phyloP scores from a whole-genome alignment of 495 filamentous ascomycete species.

The Aspergillus coremiiformis region DNA sequence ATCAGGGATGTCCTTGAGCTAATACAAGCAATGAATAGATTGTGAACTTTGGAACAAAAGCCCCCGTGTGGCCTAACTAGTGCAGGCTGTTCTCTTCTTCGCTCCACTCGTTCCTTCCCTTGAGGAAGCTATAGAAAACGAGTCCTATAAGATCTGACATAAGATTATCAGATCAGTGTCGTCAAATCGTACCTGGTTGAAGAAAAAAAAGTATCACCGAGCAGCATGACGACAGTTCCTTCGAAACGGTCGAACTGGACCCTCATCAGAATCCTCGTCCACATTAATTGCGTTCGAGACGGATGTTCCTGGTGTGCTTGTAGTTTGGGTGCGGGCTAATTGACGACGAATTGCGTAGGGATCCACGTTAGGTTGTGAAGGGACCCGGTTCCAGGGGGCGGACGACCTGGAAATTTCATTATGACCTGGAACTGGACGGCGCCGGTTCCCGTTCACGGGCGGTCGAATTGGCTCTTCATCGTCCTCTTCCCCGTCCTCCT shows the following conservation, averaged over 20 bases:
- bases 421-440: conserved; percentile 9
- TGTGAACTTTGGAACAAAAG: not conserved
- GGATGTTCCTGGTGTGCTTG: conserved; percentile 11
- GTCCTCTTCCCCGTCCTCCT: conserved; percentile 9
- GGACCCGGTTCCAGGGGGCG: not conserved
- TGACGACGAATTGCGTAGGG: not conserved
- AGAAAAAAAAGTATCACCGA: not conserved
- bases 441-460: conserved; percentile 12
- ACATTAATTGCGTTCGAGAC: conserved; percentile 18
- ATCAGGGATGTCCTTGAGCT: not conserved
- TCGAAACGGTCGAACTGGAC: conserved; percentile 23
- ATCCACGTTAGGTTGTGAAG: not conserved
- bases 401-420: conserved; percentile 11
- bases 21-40: not conserved
- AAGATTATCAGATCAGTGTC: not conserved
- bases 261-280: conserved; percentile 32
- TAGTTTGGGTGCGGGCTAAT: not conserved
- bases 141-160: not conserved
- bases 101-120: not conserved
- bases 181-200: not conserved
- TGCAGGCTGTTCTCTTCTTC: not conserved
- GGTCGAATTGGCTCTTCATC: conserved; percentile 24
- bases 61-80: not conserved
- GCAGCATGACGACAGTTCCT: conserved; percentile 7
- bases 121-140: not conserved